Evolutionary conservation across 176 grass and related monocot species (phyloP).

Genomic region (Neostapfia colusana): DNA sequence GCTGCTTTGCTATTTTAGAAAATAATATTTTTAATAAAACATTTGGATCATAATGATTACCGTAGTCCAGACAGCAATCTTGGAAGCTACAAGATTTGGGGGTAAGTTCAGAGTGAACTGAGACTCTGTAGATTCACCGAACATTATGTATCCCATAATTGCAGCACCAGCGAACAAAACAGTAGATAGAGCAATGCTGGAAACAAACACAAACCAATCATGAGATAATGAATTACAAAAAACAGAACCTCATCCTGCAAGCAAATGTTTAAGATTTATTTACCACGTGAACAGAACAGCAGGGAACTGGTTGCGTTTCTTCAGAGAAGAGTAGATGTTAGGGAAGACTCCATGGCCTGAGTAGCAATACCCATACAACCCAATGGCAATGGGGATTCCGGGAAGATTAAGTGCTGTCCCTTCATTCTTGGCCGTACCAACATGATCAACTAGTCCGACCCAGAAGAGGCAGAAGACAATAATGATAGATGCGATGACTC

Average conservation of each 20-base stretch:
- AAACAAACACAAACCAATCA: slow-evolving; percentile 24
- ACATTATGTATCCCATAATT: slow-evolving; percentile 83
- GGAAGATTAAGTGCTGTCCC: slow-evolving; percentile 62
- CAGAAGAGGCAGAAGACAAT: slow-evolving; percentile 74
- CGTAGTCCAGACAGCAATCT: slow-evolving; percentile 88
- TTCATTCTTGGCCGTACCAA: slow-evolving; percentile 67
- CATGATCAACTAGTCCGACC: slow-evolving; percentile 76
- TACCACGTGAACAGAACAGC: slow-evolving; percentile 73
- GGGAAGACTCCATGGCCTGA: slow-evolving; percentile 94
- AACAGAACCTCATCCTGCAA: background rate
- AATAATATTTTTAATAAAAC: background rate
- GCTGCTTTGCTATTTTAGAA: background rate
- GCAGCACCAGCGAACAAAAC: slow-evolving; percentile 61
- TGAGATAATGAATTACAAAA: background rate
- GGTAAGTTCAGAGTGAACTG: slow-evolving; percentile 95
- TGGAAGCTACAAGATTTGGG: slow-evolving; percentile 69
- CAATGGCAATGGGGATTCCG: slow-evolving; percentile 85
- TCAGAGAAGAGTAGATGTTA: slow-evolving; percentile 93
- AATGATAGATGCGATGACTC: slow-evolving; percentile 81
- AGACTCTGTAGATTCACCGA: slow-evolving; percentile 78
- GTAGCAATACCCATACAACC: slow-evolving; percentile 87
- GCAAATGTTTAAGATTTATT: slow-evolving; percentile 1
- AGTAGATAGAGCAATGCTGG: slow-evolving; percentile 69
- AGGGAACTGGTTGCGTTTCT: slow-evolving; percentile 70
- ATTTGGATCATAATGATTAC: background rate